phyloP scores from a whole-genome alignment of 73 alveolate genomes.

The Tetrahymena malaccensis region DNA sequence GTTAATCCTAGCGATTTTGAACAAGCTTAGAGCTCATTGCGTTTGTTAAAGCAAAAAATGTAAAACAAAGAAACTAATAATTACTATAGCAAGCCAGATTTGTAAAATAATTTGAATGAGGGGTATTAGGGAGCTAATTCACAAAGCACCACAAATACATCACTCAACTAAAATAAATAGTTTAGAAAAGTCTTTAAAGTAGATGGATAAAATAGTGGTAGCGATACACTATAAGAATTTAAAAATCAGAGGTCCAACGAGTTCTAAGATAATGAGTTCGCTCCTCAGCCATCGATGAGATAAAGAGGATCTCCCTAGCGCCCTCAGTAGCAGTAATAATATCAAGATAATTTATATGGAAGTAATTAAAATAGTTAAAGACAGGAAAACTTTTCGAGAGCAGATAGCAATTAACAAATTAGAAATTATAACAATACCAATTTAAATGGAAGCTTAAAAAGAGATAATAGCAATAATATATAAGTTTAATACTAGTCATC shows the following conservation, averaged over 20 bases:
- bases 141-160: neutral
- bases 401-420: neutral
- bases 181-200: neutral
- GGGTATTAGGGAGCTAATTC: neutral
- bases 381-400: neutral
- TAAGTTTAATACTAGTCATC: neutral
- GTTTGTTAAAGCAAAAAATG: neutral
- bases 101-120: neutral
- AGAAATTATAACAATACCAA: neutral
- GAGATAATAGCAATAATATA: neutral
- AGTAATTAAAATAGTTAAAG: neutral
- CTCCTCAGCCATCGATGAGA: neutral
- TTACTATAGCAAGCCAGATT: neutral
- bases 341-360: neutral
- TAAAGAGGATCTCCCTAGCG: neutral
- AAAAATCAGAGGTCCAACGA: neutral
- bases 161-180: neutral
- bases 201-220: neutral
- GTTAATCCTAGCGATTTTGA: neutral
- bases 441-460: neutral
- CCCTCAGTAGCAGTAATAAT: neutral
- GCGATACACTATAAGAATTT: neutral
- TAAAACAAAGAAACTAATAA: neutral
- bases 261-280: neutral
- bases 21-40: neutral